Conservation (phyloP, 768 basidiomycete species). For the Tubosaeta brunneosetosa region DNA sequence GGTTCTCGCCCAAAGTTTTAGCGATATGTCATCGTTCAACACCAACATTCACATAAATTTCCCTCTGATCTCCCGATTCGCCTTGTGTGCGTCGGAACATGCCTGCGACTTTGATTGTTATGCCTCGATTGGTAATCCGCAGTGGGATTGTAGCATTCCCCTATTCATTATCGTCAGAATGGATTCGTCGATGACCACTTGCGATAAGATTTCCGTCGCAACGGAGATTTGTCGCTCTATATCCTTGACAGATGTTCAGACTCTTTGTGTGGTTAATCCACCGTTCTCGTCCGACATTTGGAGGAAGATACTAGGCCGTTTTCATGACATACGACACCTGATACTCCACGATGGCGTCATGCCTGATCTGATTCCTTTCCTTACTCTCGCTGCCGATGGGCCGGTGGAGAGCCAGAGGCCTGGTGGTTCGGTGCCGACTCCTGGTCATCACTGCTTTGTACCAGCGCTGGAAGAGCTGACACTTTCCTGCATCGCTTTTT, state of each 20-base stretch:
- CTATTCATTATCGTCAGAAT: background rate
- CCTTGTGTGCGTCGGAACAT: background rate
- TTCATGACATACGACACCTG: constrained; percentile 1
- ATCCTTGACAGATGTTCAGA: background rate
- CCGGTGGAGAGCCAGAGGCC: background rate
- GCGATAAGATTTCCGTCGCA: background rate
- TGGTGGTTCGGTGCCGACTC: background rate
- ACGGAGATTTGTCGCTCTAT: constrained; percentile 1
- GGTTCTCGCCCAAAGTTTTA: background rate
- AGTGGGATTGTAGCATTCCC: constrained; percentile 1
- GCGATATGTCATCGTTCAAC: background rate
- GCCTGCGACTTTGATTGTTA: background rate
- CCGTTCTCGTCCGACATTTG: background rate
- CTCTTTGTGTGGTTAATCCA: background rate
- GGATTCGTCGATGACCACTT: background rate
- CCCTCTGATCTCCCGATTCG: background rate
- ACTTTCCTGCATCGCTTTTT: background rate
- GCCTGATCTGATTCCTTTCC: background rate
- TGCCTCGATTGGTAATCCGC: background rate
- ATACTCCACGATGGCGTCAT: background rate
- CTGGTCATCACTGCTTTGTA: background rate
- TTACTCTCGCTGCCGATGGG: background rate
- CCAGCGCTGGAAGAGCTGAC: background rate
- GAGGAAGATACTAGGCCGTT: background rate
- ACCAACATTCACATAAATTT: background rate